Evolutionary conservation across 495 filamentous ascomycete species (phyloP), one percentile per base, ranked within the genome.

Genomic region (Parmelia sp.): DNA sequence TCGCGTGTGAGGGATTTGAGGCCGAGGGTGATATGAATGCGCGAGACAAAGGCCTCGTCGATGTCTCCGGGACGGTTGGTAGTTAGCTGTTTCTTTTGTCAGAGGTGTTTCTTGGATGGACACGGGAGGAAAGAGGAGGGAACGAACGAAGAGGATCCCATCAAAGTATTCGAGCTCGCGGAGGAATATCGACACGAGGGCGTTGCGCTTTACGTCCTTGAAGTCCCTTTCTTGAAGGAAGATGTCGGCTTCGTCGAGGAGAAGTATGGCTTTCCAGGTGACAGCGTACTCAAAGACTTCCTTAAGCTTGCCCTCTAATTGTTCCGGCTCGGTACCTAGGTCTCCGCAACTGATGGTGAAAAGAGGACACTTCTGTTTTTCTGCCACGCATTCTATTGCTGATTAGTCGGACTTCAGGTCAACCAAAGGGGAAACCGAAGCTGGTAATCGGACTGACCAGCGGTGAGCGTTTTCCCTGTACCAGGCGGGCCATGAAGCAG

Each of bases 171-270:
- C 82, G 4, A 86, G 72, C 68, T 80, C 79, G 31, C 82, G 75
- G 51, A 86, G 71, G 62, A 85, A 84, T 57, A 84, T 69, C 14
- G 67, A 61, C 0, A 70, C 70, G 42, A 74, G 62, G 3, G 45
- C 63, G 53, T 73, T 74, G 7, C 65, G 58, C 27, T 53, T 49
- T 14, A 74, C 42, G 44, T 71, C 65, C 68, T 78, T 71, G 56
- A 76, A 76, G 23, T 74, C 68, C 17, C 77, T 73, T 58, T 72
- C 79, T 72, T 87, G 82, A 31, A 89, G 76, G 75, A 88, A 88
- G 17, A 88, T 83, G 57, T 90, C 87, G 51, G 82, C 84, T 71
- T 90, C 86, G 60, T 89, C 87, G 3, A 90, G 77, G 0, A 85
- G 73, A 0, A 84, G 72, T 49, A 83, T 75, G 8, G 78, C 77